Evolutionary conservation across 2,329 filamentous ascomycete genomes (phyloP), one percentile per base, ranked within the genome.

Genomic region (Aspergillus proliferans): DNA sequence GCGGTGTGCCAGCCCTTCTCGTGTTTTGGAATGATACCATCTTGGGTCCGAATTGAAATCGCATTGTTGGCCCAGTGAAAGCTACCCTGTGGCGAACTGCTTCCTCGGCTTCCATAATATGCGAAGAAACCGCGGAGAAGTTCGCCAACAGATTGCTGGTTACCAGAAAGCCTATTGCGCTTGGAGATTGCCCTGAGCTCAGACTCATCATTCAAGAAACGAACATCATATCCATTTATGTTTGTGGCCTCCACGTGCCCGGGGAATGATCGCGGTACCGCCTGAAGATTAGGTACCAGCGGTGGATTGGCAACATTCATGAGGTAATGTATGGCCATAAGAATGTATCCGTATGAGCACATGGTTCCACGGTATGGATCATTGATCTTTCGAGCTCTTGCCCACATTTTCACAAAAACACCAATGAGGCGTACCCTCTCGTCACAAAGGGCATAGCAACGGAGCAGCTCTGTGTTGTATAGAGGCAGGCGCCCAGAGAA

Each of bases 271-370:
- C 21, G 41, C 14, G 75, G 65, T 49, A 71, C 63, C 12, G 41
- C 41, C 49, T 65, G 60, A 19, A 96, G 76, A 61, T 96, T 95
- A 0, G 87, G 88, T 50, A 88, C 83, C 15, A 96, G 86, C 47
- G 89, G 88, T 0, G 91, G 90, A 43, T 82, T 76, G 1, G 81
- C 86, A 46, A 95, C 69, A 58, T 95, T 95, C 61, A 93, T 83
- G 24, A 95, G 79, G 62, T 92, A 95, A 68, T 96, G 91, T 14
- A 95, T 74, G 4, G 94, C 84, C 90, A 96, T 95, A 36, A 95
- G 73, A 4, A 93, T 88, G 68, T 92, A 96, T 45, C 91, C 90
- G 61, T 95, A 95, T 56, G 87, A 92, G 46, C 87, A 91, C 15
- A 96, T 74, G 0, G 89, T 94, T 39, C 91, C 90, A 34, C 85